A percentile compares a stretch with the other conserved stretches of the same genome.
phyloP scores from a whole-genome alignment of 768 basidiomycete species.

The Termitomyces bulborhizus region DNA sequence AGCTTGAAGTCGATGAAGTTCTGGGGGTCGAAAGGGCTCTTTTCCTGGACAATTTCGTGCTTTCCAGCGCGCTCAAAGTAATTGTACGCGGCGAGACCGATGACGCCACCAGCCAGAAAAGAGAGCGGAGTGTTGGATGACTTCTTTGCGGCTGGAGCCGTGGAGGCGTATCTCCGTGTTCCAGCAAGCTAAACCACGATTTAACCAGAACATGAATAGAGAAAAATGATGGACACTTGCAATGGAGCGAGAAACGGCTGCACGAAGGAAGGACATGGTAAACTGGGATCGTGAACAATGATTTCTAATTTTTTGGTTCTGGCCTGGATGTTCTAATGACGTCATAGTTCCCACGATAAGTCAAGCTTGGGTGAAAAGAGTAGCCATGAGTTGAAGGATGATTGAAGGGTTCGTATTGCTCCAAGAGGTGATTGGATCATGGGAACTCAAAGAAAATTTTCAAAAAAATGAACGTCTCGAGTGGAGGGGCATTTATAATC shows the following conservation, averaged over 20 bases:
- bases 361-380: not conserved
- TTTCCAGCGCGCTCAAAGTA: conserved; percentile 38
- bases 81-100: conserved; percentile 37
- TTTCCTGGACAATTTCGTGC: conserved; percentile 35
- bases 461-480: not conserved
- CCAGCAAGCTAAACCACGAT: conserved; percentile 22
- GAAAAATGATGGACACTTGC: conserved; percentile 20
- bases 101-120: conserved; percentile 42
- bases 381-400: not conserved
- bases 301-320: conserved; percentile 1
- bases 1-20: conserved; percentile 79
- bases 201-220: not conserved
- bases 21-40: conserved; percentile 69
- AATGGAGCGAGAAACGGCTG: conserved; percentile 35
- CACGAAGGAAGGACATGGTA: conserved; percentile 38
- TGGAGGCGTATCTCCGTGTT: conserved; percentile 40
- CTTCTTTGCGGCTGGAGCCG: conserved; percentile 38
- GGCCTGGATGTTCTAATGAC: not conserved
- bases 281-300: not conserved
- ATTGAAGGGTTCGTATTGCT: not conserved
- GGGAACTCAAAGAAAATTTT: not conserved
- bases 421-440: not conserved
- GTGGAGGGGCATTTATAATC: not conserved
- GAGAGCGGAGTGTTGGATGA: conserved; percentile 42
- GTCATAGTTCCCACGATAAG: conserved; percentile 12